Evolutionary conservation across 2,329 filamentous ascomycete genomes (phyloP), one percentile per base, ranked within the genome.

Genomic region (Cryphonectria parasitica): DNA sequence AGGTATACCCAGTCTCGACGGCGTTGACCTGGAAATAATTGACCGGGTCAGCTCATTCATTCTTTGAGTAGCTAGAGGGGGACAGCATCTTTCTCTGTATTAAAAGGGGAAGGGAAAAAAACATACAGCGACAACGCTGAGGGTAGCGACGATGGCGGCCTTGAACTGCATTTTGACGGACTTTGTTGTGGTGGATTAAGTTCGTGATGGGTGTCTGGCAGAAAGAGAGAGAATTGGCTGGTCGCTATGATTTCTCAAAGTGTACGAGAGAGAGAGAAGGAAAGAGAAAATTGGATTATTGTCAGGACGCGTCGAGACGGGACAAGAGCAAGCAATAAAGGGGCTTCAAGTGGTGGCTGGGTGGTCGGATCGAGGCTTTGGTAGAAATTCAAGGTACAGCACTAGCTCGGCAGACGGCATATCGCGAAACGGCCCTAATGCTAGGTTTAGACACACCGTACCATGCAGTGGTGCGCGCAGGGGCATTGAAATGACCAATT

Each of bases 141-240:
- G 31, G 41, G 66, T n/a, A 49, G 62, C 60, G 36, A 66, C 41
- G 19, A 71, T 13, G 19, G 67, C 36, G 31, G 69, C 62, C 69
- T 69, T 71, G 69, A 67, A 68, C 67, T 71, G 68, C 71, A 73
- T 71, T 36, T 65, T 68, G 63, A 52, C 25, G 58, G 45, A 43
- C n/a, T 28, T 28, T n/a, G n/a, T 25, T 25, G 41, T 52, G 25
- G n/a, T 63, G 39, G 19, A 10, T n/a, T 22, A 52, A 34, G 13
- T 25, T 25, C 41, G 49, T 60, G 56, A 49, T 25, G 22, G 25
- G 1, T 15, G 36, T 25, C 34, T 56, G 11, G 45, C 31, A 41
- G 34, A 22, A 49, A 41, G 49, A 15, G 22, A 25, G 17, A 5
- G 63, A 19, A 52, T 34, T 25, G 49, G 31, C 34, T n/a, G 34